These are phyloP conservation scores for Lantana camara DNA, from an alignment of 257 asterid species.

Conservation along the genomic window DNA sequence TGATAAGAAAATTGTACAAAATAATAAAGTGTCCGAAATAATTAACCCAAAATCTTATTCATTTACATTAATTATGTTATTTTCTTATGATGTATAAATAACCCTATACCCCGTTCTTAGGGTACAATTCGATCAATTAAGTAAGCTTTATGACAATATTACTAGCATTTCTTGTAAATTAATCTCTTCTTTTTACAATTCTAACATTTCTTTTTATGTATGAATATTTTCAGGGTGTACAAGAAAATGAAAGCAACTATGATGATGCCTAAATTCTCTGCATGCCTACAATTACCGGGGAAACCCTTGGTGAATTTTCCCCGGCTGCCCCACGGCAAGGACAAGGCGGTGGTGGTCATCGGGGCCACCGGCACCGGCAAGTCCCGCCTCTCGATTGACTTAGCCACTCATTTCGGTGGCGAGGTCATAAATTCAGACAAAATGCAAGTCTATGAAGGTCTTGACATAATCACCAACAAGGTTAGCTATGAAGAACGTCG, in stretches of 20 bases:
- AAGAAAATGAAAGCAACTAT: conserved; percentile 2
- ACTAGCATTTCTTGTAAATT: too few relatives aligned
- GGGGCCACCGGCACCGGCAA: conserved; percentile 73
- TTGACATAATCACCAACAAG: conserved; percentile 44
- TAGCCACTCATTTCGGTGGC: conserved; percentile 48
- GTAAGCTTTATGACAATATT: too few relatives aligned
- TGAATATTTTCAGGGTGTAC: too few relatives aligned
- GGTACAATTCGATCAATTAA: too few relatives aligned
- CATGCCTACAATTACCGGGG: conserved; percentile 43
- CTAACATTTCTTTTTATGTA: too few relatives aligned
- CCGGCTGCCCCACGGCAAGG: conserved; percentile 34
- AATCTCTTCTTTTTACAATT: too few relatives aligned
- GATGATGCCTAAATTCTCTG: conserved; percentile 31
- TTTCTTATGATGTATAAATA: too few relatives aligned
- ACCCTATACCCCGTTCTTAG: too few relatives aligned
- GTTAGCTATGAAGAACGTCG: conserved; percentile 47
- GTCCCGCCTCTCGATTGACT: conserved; percentile 57
- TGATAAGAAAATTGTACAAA: too few relatives aligned
- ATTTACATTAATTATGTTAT: too few relatives aligned
- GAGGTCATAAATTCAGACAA: conserved; percentile 62
- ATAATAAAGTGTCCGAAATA: too few relatives aligned
- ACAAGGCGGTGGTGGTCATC: conserved; percentile 57
- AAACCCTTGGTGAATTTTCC: conserved; percentile 35
- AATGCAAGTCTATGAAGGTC: conserved; percentile 56
- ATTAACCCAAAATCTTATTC: too few relatives aligned